A percentile compares a stretch with the other conserved stretches of the same genome.
Evolutionary conservation across 2,329 filamentous ascomycete genomes (phyloP).

Genomic region (Myrmaecium sp.): DNA sequence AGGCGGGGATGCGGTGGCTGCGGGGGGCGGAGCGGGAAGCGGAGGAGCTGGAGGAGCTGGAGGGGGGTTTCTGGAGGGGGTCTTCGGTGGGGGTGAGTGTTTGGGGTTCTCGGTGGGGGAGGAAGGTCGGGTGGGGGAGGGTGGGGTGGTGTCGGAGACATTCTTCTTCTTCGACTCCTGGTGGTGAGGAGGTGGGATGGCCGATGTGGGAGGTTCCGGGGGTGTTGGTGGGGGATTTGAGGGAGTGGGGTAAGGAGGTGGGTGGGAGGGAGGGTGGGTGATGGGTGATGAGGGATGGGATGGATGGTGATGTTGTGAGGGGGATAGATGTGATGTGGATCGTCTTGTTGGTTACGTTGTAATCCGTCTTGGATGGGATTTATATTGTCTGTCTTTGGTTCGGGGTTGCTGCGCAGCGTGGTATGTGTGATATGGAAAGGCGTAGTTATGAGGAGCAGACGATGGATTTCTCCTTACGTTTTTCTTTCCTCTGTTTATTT

Average conservation of each 20-base stretch:
- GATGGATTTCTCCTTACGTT: no score
- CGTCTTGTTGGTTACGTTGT: no score
- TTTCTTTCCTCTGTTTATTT: no score
- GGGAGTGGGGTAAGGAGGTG: conserved; percentile 20
- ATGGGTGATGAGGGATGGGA: no score
- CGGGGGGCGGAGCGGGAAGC: conserved; percentile 1
- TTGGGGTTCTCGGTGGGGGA: conserved; percentile 8
- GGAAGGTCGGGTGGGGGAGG: conserved; percentile 20
- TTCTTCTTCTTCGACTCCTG: no score
- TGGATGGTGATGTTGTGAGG: no score
- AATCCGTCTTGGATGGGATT: no score
- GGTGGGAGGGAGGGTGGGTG: conserved; percentile 1
- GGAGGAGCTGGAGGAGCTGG: conserved; percentile 4
- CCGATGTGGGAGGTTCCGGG: conserved; percentile 25
- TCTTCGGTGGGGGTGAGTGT: conserved; percentile 26
- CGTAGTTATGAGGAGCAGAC: no score
- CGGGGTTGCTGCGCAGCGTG: no score
- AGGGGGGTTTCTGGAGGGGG: conserved; percentile 6
- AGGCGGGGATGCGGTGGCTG: conserved; percentile 39
- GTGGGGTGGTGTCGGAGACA: conserved; percentile 21
- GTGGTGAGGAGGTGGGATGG: conserved; percentile 15
- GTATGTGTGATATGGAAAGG: no score
- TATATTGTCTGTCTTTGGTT: no score
- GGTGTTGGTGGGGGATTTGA: conserved; percentile 23
- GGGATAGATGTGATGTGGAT: no score